phyloP scores from a whole-genome alignment of 2,329 filamentous ascomycete genomes.

The Fusarium sp. region DNA sequence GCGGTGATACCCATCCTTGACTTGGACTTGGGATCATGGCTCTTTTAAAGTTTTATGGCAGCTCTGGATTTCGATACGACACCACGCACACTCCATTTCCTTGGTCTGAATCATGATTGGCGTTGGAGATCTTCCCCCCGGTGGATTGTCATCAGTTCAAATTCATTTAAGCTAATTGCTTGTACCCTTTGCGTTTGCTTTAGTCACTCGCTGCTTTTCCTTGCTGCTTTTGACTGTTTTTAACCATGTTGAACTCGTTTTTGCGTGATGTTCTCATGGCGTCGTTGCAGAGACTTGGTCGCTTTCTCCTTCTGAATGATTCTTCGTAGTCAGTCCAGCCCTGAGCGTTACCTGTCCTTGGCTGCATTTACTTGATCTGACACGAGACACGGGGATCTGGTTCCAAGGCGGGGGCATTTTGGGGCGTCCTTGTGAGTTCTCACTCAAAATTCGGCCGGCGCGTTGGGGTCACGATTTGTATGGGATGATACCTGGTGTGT shows the following conservation, averaged over 20 bases:
- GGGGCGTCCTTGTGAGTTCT: constrained; percentile 9
- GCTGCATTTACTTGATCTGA: constrained; percentile 14
- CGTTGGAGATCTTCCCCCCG: constrained; percentile 58
- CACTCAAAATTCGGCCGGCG: constrained; percentile 25
- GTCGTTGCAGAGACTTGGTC: constrained; percentile 26
- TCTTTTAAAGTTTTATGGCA: constrained; percentile 49
- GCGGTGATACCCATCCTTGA: constrained; percentile 47
- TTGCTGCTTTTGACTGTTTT: constrained; percentile 47
- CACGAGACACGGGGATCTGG: constrained; percentile 13
- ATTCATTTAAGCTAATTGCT: constrained; percentile 53
- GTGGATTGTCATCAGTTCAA: constrained; percentile 58
- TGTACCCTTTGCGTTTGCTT: constrained; percentile 46
- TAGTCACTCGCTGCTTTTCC: constrained; percentile 46
- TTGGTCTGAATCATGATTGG: constrained; percentile 60
- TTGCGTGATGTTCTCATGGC: constrained; percentile 42
- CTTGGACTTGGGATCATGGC: constrained; percentile 48
- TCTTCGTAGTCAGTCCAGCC: constrained; percentile 35
- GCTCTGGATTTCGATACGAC: constrained; percentile 51
- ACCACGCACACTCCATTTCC: constrained; percentile 53
- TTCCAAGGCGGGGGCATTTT: constrained; percentile 13
- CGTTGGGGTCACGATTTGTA: constrained; percentile 24
- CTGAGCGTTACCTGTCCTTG: constrained; percentile 16
- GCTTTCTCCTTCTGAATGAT: constrained; percentile 32
- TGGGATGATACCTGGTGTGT: constrained; percentile 22
- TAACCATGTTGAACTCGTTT: constrained; percentile 34